phyloP scores from a whole-genome alignment of 352 stramenopile species.

The Phytophthora aleatoria region DNA sequence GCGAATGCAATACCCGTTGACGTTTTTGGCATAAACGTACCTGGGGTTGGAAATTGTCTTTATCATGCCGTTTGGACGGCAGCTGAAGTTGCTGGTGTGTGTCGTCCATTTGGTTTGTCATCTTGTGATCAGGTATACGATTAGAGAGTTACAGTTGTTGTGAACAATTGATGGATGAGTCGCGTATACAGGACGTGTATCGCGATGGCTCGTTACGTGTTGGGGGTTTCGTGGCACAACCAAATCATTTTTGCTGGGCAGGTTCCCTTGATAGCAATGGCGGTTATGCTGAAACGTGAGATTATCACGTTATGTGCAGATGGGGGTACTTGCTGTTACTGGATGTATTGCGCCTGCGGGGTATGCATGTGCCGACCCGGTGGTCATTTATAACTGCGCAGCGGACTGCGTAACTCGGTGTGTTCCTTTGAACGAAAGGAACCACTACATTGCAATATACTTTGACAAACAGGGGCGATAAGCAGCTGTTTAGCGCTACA shows the following conservation, averaged over 20 bases:
- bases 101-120: neutral
- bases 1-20: neutral
- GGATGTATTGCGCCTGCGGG: neutral
- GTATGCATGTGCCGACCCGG: neutral
- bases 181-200: neutral
- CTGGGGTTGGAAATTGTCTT: neutral
- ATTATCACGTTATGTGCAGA: neutral
- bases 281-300: neutral
- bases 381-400: neutral
- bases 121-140: neutral
- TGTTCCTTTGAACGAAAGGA: neutral
- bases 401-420: neutral
- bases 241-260: neutral
- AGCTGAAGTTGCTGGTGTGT: neutral
- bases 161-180: neutral
- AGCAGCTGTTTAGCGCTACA: no score
- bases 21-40: neutral
- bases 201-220: neutral
- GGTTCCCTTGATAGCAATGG: neutral
- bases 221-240: neutral
- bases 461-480: neutral
- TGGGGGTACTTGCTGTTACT: neutral
- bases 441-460: neutral
- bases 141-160: neutral
- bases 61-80: neutral